Conservation (phyloP, 305 asterid species). For the Solanum chacoense region DNA sequence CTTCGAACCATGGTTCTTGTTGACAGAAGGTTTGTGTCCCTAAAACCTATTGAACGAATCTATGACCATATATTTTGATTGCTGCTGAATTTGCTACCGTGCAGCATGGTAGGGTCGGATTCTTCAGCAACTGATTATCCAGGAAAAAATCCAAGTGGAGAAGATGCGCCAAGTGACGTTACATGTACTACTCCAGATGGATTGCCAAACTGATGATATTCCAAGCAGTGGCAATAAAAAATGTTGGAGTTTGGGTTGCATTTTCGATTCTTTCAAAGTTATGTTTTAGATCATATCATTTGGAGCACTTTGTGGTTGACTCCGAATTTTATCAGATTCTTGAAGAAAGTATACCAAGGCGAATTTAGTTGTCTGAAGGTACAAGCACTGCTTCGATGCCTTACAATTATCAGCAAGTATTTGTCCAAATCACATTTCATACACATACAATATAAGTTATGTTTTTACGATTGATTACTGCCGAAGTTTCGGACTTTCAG, state of each 20-base stretch:
- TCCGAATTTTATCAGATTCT: not conserved
- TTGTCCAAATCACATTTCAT: not conserved
- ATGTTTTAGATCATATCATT: not conserved
- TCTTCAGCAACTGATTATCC: conserved; percentile 28
- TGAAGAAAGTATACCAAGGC: not conserved
- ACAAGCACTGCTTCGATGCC: not conserved
- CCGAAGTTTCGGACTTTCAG: not conserved
- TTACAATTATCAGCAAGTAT: not conserved
- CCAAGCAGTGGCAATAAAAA: not conserved
- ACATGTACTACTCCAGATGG: conserved; percentile 10
- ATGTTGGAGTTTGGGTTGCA: not conserved
- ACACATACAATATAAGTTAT: not conserved
- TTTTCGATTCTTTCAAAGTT: not conserved
- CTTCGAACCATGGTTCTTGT: conserved; percentile 61
- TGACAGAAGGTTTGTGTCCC: conserved; percentile 39
- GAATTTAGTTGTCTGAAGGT: not conserved
- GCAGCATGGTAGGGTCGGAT: conserved; percentile 31
- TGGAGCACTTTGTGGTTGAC: not conserved
- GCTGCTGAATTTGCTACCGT: not conserved
- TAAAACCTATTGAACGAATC: not conserved
- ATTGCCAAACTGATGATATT: not conserved
- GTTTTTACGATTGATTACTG: not conserved
- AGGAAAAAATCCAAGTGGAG: conserved; percentile 38
- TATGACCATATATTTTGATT: not conserved
- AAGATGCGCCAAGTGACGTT: conserved; percentile 29